Percentiles rank a stretch among this genome's conserved stretches.
phyloP scores from a whole-genome alignment of 2,329 filamentous ascomycete species.

The Leptodontidium sp. region DNA sequence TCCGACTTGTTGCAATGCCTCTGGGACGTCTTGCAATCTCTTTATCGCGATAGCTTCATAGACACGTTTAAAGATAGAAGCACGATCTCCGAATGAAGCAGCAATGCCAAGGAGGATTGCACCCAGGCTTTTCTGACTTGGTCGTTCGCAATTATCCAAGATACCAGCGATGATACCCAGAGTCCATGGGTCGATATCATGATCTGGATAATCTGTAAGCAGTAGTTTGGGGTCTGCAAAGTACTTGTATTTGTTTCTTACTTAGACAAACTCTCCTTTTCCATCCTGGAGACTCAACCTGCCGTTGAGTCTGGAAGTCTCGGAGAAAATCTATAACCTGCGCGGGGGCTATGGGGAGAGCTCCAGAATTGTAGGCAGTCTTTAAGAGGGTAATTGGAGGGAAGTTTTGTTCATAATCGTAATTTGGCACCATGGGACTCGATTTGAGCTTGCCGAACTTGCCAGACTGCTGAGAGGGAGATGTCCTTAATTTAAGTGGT shows the following conservation, averaged over 20 bases:
- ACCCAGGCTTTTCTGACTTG: slow-evolving; percentile 36
- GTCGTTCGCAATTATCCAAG: slow-evolving; percentile 34
- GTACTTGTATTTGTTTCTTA: slow-evolving; percentile 18
- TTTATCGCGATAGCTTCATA: slow-evolving; percentile 28
- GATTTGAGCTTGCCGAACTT: not conserved
- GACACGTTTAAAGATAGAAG: slow-evolving; percentile 41
- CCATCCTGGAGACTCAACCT: slow-evolving; percentile 26
- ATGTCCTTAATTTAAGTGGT: slow-evolving; percentile 4
- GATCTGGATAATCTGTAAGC: slow-evolving; percentile 30
- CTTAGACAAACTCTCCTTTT: slow-evolving; percentile 38
- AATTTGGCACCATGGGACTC: slow-evolving; percentile 9
- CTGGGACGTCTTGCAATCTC: slow-evolving; percentile 22
- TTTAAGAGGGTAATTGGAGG: slow-evolving; percentile 38
- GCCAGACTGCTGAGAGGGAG: not conserved
- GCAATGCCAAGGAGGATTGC: slow-evolving; percentile 39
- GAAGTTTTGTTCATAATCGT: slow-evolving; percentile 32
- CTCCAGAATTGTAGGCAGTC: slow-evolving; percentile 39
- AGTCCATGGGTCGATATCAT: slow-evolving; percentile 37
- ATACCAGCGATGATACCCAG: slow-evolving; percentile 39
- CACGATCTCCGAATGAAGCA: slow-evolving; percentile 41
- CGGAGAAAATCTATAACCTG: slow-evolving; percentile 40
- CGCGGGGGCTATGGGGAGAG: slow-evolving; percentile 37
- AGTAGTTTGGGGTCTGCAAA: not conserved
- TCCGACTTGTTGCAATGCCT: slow-evolving; percentile 35
- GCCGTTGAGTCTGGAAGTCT: slow-evolving; percentile 26